These are phyloP conservation scores for Escovopsis weberi DNA, from an alignment of 2,329 filamentous ascomycete genomes.

Conservation along the genomic window DNA sequence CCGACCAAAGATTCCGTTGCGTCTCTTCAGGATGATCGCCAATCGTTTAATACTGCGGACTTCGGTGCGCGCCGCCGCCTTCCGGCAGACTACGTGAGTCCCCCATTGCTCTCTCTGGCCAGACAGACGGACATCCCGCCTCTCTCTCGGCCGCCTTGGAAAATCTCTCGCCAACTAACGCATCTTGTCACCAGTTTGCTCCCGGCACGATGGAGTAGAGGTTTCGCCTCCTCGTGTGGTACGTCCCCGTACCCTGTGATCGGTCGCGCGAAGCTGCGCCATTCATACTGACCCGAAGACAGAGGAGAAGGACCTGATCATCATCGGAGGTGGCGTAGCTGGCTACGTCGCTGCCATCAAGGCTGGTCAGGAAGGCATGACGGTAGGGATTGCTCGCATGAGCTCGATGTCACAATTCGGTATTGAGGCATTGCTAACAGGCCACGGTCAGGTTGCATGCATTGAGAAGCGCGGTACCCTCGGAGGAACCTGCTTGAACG, in stretches of 20 bases:
- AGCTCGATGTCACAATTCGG: background rate
- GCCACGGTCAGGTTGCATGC: constrained; percentile 58
- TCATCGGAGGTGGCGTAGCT: constrained; percentile 95
- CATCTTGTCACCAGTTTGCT: constrained; percentile 2
- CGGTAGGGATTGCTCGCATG: constrained; percentile 40
- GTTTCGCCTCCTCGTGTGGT: constrained; percentile 45
- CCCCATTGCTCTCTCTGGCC: background rate
- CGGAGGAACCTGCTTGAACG: constrained; percentile 95
- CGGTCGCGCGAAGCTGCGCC: background rate
- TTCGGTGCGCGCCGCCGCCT: constrained; percentile 38
- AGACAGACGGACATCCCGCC: constrained; percentile 3
- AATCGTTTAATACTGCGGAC: constrained; percentile 46
- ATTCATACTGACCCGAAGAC: constrained; percentile 16
- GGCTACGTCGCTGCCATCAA: constrained; percentile 99
- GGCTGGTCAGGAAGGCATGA: constrained; percentile 91
- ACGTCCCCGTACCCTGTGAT: constrained; percentile 14
- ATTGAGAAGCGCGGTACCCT: constrained; percentile 96
- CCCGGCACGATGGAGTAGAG: constrained; percentile 36
- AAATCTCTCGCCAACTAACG: constrained; percentile 6
- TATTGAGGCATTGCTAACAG: background rate
- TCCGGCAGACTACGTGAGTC: constrained; percentile 39
- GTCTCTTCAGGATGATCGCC: constrained; percentile 38
- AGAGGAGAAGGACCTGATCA: constrained; percentile 94
- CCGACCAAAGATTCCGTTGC: background rate
- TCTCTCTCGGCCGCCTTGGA: constrained; percentile 1